phyloP scores from a whole-genome alignment of 345 rosid species.

The Theobroma cacao region DNA sequence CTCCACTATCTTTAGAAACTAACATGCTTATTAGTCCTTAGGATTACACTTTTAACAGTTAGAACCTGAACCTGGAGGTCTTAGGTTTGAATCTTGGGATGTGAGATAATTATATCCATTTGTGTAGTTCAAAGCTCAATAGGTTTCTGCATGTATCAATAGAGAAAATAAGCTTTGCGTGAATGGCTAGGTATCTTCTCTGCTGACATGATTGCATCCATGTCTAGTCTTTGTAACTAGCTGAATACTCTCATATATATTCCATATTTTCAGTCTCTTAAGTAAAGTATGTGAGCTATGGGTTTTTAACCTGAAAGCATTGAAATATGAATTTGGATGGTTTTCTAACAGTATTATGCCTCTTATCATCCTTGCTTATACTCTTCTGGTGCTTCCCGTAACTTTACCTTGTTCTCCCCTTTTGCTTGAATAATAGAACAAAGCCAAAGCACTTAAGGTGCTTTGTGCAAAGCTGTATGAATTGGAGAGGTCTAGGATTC shows the following conservation, averaged over 20 bases:
- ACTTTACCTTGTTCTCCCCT: background rate
- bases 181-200: background rate
- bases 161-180: background rate
- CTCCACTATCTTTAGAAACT: slow-evolving; percentile 1
- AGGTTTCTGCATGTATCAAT: background rate
- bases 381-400: background rate
- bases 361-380: background rate
- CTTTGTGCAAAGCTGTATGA: slow-evolving; percentile 92
- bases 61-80: background rate
- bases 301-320: background rate
- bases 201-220: background rate
- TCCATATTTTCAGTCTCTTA: background rate
- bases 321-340: slow-evolving; percentile 1
- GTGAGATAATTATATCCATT: background rate
- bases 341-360: background rate
- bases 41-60: background rate
- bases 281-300: background rate
- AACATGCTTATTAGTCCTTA: background rate
- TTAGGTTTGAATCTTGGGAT: background rate
- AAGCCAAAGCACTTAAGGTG: slow-evolving; percentile 86
- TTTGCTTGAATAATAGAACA: slow-evolving; percentile 52
- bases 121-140: slow-evolving; percentile 84
- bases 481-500: slow-evolving; percentile 79
- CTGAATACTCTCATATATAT: background rate
- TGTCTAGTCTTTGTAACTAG: background rate